Conservation (phyloP, 225 moss, liverwort and hornwort species). For the Rhytidiadelphus loreus region DNA sequence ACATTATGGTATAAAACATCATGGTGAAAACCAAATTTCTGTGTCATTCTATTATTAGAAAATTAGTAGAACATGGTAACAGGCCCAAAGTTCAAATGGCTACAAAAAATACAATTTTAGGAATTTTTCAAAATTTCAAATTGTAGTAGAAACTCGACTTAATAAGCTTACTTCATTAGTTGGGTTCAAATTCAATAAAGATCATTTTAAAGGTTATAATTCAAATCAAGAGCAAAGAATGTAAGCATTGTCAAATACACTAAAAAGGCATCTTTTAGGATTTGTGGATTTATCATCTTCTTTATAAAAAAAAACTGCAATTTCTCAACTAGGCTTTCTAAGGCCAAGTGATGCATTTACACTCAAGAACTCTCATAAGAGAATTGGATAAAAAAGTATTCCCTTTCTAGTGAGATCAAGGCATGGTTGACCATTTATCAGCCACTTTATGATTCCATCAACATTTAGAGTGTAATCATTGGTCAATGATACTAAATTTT, state of each 20-base stretch:
- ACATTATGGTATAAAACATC: not conserved
- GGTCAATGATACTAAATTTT: too few species aligned
- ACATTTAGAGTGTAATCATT: too few species aligned
- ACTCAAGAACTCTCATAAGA: not conserved
- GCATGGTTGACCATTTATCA: not conserved
- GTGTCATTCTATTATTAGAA: not conserved
- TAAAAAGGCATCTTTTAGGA: not conserved
- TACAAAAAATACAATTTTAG: too few species aligned
- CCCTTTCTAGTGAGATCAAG: too few species aligned
- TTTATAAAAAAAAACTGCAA: not conserved
- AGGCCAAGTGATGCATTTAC: not conserved
- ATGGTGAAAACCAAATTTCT: rapidly evolving
- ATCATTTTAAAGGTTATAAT: not conserved
- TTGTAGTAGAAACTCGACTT: too few species aligned
- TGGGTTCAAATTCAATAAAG: not conserved
- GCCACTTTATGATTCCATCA: rapidly evolving
- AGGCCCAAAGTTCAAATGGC: not conserved
- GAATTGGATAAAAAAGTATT: not conserved
- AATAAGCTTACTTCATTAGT: not conserved
- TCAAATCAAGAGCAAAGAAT: not conserved
- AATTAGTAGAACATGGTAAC: too few species aligned
- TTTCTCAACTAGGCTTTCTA: not conserved
- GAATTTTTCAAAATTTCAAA: not conserved
- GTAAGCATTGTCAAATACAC: not conserved
- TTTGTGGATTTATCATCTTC: not conserved